These are phyloP conservation scores for Gastrodia elata DNA, from an alignment of 106 monocot species.

Conservation along the genomic window DNA sequence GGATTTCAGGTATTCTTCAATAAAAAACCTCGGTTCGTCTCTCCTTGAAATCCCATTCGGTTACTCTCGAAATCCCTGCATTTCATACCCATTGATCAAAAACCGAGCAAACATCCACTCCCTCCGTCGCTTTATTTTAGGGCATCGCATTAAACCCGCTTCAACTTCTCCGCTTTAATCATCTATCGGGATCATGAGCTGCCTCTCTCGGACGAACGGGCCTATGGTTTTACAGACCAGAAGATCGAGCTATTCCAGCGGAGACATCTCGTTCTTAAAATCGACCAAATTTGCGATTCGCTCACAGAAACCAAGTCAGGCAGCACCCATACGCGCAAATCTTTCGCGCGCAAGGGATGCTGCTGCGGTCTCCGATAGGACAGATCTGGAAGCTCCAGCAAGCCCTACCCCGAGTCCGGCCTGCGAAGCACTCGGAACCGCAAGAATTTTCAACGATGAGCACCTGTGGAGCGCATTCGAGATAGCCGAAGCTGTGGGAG, in stretches of 20 bases:
- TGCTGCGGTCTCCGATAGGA: not conserved
- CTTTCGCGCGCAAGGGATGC: not conserved
- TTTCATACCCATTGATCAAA: not conserved
- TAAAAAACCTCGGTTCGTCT: not conserved
- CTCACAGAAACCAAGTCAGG: not conserved
- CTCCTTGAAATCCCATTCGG: not conserved
- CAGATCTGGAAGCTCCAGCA: not conserved
- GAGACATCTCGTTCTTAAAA: not conserved
- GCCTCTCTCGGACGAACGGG: not conserved
- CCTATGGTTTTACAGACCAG: not conserved
- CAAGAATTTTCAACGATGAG: not conserved
- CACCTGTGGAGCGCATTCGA: slow-evolving; percentile 19
- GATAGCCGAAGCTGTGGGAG: slow-evolving; percentile 23
- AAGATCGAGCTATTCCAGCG: not conserved
- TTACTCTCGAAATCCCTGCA: not conserved
- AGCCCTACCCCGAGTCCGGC: not conserved
- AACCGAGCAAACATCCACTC: not conserved
- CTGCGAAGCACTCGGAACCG: slow-evolving; percentile 6
- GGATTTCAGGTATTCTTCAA: not conserved
- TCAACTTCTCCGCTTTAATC: not conserved
- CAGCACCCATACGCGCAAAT: not conserved
- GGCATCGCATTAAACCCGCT: not conserved
- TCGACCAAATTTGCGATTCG: too few species aligned
- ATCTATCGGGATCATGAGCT: not conserved
- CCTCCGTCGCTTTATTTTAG: not conserved